phyloP scores from a whole-genome alignment of 176 grass and related monocot genomes.

The Aegilops longissima region DNA sequence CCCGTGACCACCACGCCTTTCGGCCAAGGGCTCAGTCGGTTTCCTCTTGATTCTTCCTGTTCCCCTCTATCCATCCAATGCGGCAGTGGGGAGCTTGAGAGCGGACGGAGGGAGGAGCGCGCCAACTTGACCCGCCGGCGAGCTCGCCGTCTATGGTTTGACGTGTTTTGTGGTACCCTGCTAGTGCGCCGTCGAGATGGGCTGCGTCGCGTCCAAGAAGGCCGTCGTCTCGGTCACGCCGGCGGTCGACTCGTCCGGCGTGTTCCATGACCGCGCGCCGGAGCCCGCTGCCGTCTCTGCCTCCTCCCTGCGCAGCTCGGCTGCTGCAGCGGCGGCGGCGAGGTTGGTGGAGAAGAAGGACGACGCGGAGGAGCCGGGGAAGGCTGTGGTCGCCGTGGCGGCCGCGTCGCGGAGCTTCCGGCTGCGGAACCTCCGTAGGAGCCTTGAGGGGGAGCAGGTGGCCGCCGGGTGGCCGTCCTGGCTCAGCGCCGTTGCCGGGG shows the following conservation, averaged over 20 bases:
- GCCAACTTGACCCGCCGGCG: background rate
- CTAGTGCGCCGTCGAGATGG: conserved; percentile 47
- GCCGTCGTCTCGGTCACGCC: conserved; percentile 61
- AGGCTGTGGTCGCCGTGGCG: conserved; percentile 16
- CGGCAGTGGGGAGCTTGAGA: conserved; percentile 4
- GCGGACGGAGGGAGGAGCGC: background rate
- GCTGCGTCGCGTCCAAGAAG: conserved; percentile 91
- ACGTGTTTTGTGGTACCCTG: background rate
- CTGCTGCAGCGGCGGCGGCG: conserved; percentile 23
- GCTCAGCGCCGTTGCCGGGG: conserved; percentile 82
- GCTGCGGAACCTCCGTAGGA: conserved; percentile 70
- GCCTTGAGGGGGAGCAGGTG: conserved; percentile 91
- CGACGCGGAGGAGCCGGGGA: conserved; percentile 32
- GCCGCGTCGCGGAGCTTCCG: conserved; percentile 49
- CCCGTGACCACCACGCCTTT: conserved; percentile 43
- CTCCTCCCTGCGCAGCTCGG: conserved; percentile 24
- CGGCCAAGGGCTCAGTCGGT: background rate
- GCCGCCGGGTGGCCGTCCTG: conserved; percentile 97
- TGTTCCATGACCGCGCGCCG: background rate
- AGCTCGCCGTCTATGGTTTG: conserved; percentile 18
- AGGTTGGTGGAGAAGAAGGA: conserved; percentile 48
- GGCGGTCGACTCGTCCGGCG: conserved; percentile 53
- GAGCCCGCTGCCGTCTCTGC: background rate
- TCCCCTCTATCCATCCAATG: conserved; percentile 27
- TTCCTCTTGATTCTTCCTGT: conserved; percentile 1